Evolutionary conservation across 1,284 basidiomycete genomes (phyloP).

Genomic region (Boletus albobrunnescens): DNA sequence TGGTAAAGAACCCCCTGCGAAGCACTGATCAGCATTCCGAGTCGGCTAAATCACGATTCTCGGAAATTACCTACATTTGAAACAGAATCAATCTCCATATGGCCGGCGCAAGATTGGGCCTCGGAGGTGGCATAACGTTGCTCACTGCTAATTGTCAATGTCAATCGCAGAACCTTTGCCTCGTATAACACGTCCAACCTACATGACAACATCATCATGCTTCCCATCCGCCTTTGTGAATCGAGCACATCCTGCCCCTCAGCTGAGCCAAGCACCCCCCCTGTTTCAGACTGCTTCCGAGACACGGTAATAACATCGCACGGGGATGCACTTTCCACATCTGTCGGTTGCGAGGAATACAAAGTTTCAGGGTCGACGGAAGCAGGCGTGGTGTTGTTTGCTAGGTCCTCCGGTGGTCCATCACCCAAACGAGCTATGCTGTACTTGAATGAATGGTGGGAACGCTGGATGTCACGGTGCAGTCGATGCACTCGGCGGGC

Average conservation of each 20-base stretch:
- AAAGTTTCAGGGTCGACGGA: neutral
- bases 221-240: neutral
- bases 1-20: conserved; percentile 24
- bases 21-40: neutral
- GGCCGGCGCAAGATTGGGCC: conserved; percentile 21
- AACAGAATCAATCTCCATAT: conserved; percentile 33
- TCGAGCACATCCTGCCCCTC: too few relatives aligned
- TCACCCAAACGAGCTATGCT: neutral
- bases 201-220: conserved; percentile 11
- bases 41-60: too few relatives aligned
- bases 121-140: neutral
- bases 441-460: neutral
- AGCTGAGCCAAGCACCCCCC: conserved; percentile 1
- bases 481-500: conserved; percentile 36
- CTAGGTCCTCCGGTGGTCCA: too few relatives aligned
- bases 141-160: conserved; percentile 1
- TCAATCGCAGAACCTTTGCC: conserved; percentile 1
- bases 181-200: neutral
- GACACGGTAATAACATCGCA: neutral
- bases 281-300: neutral
- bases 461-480: conserved; percentile 14
- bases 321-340: neutral
- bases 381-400: neutral
- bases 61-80: conserved; percentile 27
- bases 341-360: neutral